Base-by-base conservation (phyloP, 148 eudicot species). In the Hydrangea macrophylla region DNA sequence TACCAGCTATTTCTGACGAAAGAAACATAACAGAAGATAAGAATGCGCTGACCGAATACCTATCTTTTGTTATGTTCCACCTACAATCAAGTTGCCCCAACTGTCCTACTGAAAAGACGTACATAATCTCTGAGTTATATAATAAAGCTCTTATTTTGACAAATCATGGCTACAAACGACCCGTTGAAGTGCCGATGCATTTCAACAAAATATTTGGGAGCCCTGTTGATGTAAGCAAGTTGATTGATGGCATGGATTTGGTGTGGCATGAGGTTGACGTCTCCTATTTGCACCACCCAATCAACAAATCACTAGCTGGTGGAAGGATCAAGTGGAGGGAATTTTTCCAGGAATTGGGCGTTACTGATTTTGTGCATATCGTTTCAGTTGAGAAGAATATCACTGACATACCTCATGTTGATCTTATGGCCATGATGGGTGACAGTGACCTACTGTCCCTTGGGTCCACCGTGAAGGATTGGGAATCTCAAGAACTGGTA, bases 401-500 rank as follows among this genome's bases (percentile, higher is more conserved):
- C 55, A 45, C 82, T 28, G 90, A 86, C 26, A 64, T 83, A 65
- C 70, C 88, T 44, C 69, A 76, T 70, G 24, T 28, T 31, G 66
- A 58, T 45, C 66, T 75, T 9, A 79, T 76, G 69, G 79, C 70
- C 66, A 67, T 82, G 27, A 67, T 56, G 53, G 35, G 60, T 70
- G 82, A 77, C 50, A 74, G 70, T 54, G 80, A 75, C 56, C 58
- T 75, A 59, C 62, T 86, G 9, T 73, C 86, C 39, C 58, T 78
- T 6, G 81, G 70, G 42, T 53, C 78, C 55, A n/a, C 83, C 71
- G 82, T 76, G 39, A 84, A 69, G 68, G 95, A 90, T 82, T 94
- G 96, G 96, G 97, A 88, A 82, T 94, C 98, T 44, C 74, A 79
- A 55, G 98, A 94, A 70, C 76, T 90, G 62, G 62, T 50, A 58